phyloP scores from a whole-genome alignment of 2,329 filamentous ascomycete genomes.

The Fusarium vanettenii region DNA sequence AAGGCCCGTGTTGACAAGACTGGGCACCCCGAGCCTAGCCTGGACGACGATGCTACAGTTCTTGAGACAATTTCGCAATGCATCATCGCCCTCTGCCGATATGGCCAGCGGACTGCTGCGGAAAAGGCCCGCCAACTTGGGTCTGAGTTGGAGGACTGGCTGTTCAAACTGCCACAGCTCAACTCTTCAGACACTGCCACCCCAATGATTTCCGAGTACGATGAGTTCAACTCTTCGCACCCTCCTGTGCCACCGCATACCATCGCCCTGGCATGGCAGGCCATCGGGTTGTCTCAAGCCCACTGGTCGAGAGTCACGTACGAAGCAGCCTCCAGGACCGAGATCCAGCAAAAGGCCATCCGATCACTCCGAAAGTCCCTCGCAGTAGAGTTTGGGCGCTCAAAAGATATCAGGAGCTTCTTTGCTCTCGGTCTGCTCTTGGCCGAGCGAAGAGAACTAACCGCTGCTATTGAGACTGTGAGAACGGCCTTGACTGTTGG shows the following conservation, averaged over 20 bases:
- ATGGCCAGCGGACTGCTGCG: conserved; percentile 78
- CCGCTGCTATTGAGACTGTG: conserved; percentile 82
- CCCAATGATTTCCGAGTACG: conserved; percentile 46
- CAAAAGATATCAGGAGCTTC: conserved; percentile 78
- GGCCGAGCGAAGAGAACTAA: conserved; percentile 85
- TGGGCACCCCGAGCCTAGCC: conserved; percentile 73
- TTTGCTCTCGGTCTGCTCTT: conserved; percentile 88
- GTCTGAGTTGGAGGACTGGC: conserved; percentile 77
- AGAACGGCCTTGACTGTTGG: conserved; percentile 78
- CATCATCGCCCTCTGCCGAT: conserved; percentile 83
- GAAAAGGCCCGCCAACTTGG: conserved; percentile 82
- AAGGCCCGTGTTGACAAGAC: conserved; percentile 87
- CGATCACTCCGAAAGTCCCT: conserved; percentile 80
- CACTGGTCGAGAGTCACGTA: conserved; percentile 88
- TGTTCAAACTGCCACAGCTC: conserved; percentile 68
- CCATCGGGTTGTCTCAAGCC: conserved; percentile 86
- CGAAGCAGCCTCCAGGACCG: conserved; percentile 76
- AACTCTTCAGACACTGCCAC: conserved; percentile 43
- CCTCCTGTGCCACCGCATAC: conserved; percentile 66
- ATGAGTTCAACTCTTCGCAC: conserved; percentile 50
- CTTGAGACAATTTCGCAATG: conserved; percentile 84
- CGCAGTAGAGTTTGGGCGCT: conserved; percentile 72
- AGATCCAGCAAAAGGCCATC: conserved; percentile 82
- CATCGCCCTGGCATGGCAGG: conserved; percentile 80
- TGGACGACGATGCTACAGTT: conserved; percentile 83